Evolutionary conservation across 495 filamentous ascomycete species (phyloP).

Genomic region (Neurospora sp.): DNA sequence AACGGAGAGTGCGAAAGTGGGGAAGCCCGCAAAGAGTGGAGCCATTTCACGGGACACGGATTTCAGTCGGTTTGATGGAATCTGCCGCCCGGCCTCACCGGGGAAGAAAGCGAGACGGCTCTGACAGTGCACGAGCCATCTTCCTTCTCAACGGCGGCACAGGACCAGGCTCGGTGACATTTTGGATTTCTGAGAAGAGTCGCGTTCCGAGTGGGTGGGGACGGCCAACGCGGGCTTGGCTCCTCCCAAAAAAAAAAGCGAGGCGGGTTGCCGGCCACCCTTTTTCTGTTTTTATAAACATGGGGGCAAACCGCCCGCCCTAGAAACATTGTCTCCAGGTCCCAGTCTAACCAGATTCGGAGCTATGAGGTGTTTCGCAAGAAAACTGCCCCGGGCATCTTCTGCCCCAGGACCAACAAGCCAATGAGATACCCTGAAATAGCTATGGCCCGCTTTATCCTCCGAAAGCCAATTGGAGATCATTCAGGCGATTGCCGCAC

Average conservation of each 20-base stretch:
- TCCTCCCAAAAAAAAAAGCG: not conserved
- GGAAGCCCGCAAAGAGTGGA: not conserved
- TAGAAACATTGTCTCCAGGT: not conserved
- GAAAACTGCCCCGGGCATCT: not conserved
- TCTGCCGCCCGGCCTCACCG: slow-evolving; percentile 14
- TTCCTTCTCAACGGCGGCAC: slow-evolving; percentile 3
- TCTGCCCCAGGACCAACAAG: not conserved
- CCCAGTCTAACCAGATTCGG: slow-evolving; percentile 16
- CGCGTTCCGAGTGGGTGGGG: slow-evolving; percentile 11
- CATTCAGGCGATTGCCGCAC: not conserved
- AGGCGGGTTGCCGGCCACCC: slow-evolving; percentile 1
- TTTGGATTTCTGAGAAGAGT: not conserved
- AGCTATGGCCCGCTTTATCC: slow-evolving; percentile 5
- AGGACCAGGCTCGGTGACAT: slow-evolving; percentile 3
- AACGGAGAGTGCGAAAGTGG: not conserved
- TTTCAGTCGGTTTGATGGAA: slow-evolving; percentile 3
- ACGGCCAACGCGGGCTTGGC: slow-evolving; percentile 6
- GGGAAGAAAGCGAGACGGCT: slow-evolving; percentile 5
- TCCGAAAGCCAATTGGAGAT: not conserved
- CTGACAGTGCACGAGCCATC: not conserved
- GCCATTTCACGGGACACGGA: not conserved
- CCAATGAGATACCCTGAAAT: slow-evolving; percentile 8
- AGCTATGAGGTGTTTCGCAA: slow-evolving; percentile 15
- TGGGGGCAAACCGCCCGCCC: slow-evolving; percentile 8
- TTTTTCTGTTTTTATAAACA: slow-evolving; percentile 3